Percentiles rank a stretch among this genome's conserved stretches.
These are phyloP conservation scores for sunflower (Helianthus annuus) DNA, from an alignment of 129 eudicot genomes.

Conservation along the genomic window DNA sequence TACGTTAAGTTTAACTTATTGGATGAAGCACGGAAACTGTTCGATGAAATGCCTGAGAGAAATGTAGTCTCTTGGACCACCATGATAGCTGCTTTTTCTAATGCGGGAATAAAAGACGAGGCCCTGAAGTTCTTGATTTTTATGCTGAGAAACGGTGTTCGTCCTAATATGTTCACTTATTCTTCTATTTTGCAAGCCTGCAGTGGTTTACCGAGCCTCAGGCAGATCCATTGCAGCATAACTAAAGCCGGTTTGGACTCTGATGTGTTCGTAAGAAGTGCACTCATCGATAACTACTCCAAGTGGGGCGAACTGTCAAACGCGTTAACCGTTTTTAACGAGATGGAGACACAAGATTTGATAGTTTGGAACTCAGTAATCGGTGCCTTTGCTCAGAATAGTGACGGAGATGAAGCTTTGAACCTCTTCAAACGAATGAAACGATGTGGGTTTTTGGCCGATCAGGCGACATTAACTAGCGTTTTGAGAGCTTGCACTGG, in stretches of 20 bases:
- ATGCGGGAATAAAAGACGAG: slow-evolving; percentile 38
- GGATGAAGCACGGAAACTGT: slow-evolving; percentile 55
- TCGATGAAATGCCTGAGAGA: slow-evolving; percentile 68
- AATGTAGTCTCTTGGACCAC: slow-evolving; percentile 88
- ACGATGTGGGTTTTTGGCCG: slow-evolving; percentile 54
- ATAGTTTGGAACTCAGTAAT: slow-evolving; percentile 81
- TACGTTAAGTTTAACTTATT: slow-evolving; percentile 59
- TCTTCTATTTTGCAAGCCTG: slow-evolving; percentile 72
- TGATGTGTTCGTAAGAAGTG: slow-evolving; percentile 77
- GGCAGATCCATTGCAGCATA: slow-evolving; percentile 58
- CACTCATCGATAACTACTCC: slow-evolving; percentile 66
- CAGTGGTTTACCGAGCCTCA: slow-evolving; percentile 45
- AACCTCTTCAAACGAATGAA: slow-evolving; percentile 66
- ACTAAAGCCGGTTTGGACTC: slow-evolving; percentile 67
- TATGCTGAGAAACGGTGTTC: slow-evolving; percentile 65
- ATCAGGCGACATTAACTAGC: slow-evolving; percentile 70
- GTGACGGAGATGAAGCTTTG: slow-evolving; percentile 70
- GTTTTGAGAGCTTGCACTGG: slow-evolving; percentile 70
- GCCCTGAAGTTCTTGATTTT: slow-evolving; percentile 52
- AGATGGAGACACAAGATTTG: slow-evolving; percentile 62
- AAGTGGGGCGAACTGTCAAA: slow-evolving; percentile 65
- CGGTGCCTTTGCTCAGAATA: slow-evolving; percentile 71
- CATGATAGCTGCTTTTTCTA: slow-evolving; percentile 65
- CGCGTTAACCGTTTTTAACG: slow-evolving; percentile 49
- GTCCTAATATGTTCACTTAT: slow-evolving; percentile 69